Evolutionary conservation across 768 basidiomycete species (phyloP).

Genomic region (Lactarius hatsudake): DNA sequence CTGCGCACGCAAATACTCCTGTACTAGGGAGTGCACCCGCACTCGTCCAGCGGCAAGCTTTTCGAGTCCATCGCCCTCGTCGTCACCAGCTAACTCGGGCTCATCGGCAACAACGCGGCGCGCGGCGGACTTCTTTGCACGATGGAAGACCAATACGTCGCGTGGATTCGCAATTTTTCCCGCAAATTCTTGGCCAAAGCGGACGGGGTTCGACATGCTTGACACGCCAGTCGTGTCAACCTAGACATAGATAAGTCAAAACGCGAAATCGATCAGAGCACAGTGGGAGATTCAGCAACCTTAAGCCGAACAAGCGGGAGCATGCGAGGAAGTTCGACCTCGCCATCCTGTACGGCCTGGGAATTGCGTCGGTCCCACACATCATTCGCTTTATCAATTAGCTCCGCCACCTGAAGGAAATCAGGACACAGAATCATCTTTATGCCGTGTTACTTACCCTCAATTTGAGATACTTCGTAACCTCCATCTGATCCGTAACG

Average conservation of each 20-base stretch:
- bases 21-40: constrained; percentile 84
- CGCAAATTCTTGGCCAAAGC: constrained; percentile 94
- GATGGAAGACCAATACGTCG: constrained; percentile 88
- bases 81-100: constrained; percentile 48
- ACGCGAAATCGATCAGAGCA: not conserved
- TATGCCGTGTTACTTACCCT: constrained; percentile 45
- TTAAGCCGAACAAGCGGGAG: constrained; percentile 86
- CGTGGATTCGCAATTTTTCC: constrained; percentile 91
- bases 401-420: constrained; percentile 59
- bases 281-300: constrained; percentile 38
- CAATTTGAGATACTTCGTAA: constrained; percentile 73
- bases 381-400: constrained; percentile 75
- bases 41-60: constrained; percentile 59
- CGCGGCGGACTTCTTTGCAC: constrained; percentile 61
- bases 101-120: constrained; percentile 69
- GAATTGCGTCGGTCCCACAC: constrained; percentile 77
- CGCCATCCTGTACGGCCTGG: constrained; percentile 57
- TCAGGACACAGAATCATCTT: constrained; percentile 2
- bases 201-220: constrained; percentile 92
- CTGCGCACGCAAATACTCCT: constrained; percentile 89
- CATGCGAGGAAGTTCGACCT: constrained; percentile 63
- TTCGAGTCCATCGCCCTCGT: constrained; percentile 22
- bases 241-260: constrained; percentile 35
- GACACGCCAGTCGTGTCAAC: constrained; percentile 90
- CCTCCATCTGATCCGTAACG: constrained; percentile 75